phyloP scores from a whole-genome alignment of 768 basidiomycete species.

The Panaeolus cyanescens region DNA sequence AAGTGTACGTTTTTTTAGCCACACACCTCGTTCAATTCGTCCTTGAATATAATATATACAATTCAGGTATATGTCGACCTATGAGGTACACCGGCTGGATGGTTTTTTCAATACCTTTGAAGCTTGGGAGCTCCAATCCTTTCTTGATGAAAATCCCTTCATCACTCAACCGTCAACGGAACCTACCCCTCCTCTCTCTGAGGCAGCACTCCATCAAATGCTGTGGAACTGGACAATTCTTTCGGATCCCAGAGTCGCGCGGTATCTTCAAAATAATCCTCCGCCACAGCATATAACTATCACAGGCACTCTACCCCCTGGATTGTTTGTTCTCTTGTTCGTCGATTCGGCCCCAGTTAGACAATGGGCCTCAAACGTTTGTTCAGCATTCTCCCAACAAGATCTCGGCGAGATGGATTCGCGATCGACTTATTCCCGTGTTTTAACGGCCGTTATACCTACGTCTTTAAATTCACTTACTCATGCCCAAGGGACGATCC shows the following conservation, averaged over 20 bases:
- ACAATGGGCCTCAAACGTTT: slow-evolving; percentile 55
- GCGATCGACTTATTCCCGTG: not conserved
- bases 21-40: not conserved
- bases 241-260: slow-evolving; percentile 47
- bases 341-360: slow-evolving; percentile 51
- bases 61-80: slow-evolving; percentile 74
- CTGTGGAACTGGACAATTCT: slow-evolving; percentile 63
- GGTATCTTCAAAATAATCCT: slow-evolving; percentile 36
- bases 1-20: slow-evolving; percentile 59
- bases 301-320: slow-evolving; percentile 60
- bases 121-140: slow-evolving; percentile 60
- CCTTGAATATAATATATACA: slow-evolving; percentile 16
- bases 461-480: not conserved
- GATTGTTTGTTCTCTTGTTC: slow-evolving; percentile 59
- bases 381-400: slow-evolving; percentile 36
- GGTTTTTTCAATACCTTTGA: slow-evolving; percentile 67
- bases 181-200: slow-evolving; percentile 35
- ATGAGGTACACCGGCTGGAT: slow-evolving; percentile 46
- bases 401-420: not conserved
- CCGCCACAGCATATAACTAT: slow-evolving; percentile 36
- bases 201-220: slow-evolving; percentile 62
- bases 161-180: slow-evolving; percentile 17
- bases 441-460: not conserved
- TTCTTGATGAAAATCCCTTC: slow-evolving; percentile 42
- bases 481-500: slow-evolving; percentile 26